A percentile compares a stretch with the other conserved stretches of the same genome.
Conservation (phyloP, 2,329 filamentous ascomycete species). For the Aspergillus proliferans region DNA sequence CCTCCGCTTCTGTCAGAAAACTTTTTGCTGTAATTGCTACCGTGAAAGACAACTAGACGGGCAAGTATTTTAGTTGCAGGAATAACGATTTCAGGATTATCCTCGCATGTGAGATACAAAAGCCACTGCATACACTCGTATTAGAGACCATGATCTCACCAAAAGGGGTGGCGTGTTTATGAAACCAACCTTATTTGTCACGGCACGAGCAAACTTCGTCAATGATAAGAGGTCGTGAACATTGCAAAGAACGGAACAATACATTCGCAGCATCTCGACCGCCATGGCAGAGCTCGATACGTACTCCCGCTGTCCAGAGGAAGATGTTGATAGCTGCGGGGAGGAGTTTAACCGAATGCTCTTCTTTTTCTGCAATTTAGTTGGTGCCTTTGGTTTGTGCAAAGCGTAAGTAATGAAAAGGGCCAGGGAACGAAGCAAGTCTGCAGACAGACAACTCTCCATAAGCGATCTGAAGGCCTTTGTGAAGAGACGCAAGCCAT, state of each 20-base stretch:
- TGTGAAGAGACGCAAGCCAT: constrained; percentile 70
- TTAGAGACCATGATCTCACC: constrained; percentile 2
- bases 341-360: constrained; percentile 32
- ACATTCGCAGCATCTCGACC: constrained; percentile 67
- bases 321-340: constrained; percentile 21
- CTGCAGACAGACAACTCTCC: constrained; percentile 71
- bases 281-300: constrained; percentile 64
- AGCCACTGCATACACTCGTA: constrained; percentile 60
- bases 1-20: constrained; percentile 83
- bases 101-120: constrained; percentile 80
- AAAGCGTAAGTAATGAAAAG: constrained; percentile 91
- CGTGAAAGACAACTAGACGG: constrained; percentile 75
- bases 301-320: constrained; percentile 29
- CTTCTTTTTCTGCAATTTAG: constrained; percentile 42
- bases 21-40: constrained; percentile 72
- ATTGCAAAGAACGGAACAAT: constrained; percentile 70
- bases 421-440: constrained; percentile 78
- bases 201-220: constrained; percentile 83
- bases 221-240: constrained; percentile 63
- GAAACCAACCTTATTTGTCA: constrained; percentile 76
- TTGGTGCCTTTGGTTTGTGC: constrained; percentile 52
- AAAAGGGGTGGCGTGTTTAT: background rate
- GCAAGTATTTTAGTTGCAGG: constrained; percentile 77
- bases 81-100: constrained; percentile 74
- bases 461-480: constrained; percentile 73